A percentile compares a stretch with the other conserved stretches of the same genome.
Conservation (phyloP, 495 filamentous ascomycete species). For the Tuber umbilicatum region DNA sequence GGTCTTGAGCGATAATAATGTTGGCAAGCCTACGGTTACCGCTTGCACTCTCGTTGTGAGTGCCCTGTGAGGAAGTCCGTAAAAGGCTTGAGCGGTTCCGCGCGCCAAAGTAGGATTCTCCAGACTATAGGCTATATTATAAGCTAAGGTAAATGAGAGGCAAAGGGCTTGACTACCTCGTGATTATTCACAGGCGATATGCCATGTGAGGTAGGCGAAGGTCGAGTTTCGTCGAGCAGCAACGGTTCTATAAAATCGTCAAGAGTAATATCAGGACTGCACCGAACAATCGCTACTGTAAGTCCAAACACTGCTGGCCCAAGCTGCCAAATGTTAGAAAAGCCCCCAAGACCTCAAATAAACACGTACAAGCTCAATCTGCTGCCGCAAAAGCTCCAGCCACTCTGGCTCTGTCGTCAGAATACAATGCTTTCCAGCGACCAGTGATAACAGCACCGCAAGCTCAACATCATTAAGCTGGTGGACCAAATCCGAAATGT, state of each 20-base stretch:
- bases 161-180: constrained; percentile 24
- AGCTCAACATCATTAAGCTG: constrained; percentile 81
- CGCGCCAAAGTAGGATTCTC: constrained; percentile 30
- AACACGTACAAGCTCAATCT: constrained; percentile 60
- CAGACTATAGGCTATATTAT: constrained; percentile 2
- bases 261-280: constrained; percentile 61
- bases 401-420: constrained; percentile 61
- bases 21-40: constrained; percentile 50
- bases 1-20: constrained; percentile 71
- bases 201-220: constrained; percentile 25
- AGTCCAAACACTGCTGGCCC: constrained; percentile 66
- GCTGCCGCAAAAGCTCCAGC: constrained; percentile 59
- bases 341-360: neutral
- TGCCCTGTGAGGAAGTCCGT: constrained; percentile 29
- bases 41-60: constrained; percentile 22
- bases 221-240: constrained; percentile 46
- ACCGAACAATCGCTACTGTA: constrained; percentile 59
- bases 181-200: constrained; percentile 32
- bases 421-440: constrained; percentile 77
- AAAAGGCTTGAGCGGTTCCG: constrained; percentile 31
- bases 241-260: constrained; percentile 72
- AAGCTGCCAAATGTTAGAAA: constrained; percentile 47
- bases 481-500: constrained; percentile 48
- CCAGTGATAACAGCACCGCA: constrained; percentile 70
- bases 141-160: neutral